A percentile compares a stretch with the other conserved stretches of the same genome.
Conservation (phyloP, 108 stramenopile species). For the Skeletonema menzelii region DNA sequence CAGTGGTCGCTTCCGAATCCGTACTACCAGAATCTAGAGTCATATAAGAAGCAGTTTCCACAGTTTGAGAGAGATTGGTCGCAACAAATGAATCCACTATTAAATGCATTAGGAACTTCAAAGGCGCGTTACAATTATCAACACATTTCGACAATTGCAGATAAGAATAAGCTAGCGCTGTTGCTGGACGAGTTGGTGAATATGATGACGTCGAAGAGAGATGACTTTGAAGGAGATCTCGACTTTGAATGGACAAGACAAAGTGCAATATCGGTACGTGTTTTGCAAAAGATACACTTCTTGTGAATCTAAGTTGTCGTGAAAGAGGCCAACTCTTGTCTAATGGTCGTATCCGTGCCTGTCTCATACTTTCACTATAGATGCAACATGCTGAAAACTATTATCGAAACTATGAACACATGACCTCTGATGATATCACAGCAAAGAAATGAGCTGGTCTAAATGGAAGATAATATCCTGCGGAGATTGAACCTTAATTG, state of each 20-base stretch:
- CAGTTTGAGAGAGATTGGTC: conserved; percentile 8
- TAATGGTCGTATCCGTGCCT: background rate
- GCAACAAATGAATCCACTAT: background rate
- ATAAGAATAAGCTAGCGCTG: background rate
- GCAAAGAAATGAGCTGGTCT: conserved; percentile 5
- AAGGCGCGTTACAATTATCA: conserved; percentile 13
- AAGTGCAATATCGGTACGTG: conserved; percentile 11
- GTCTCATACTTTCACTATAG: conserved; percentile 1
- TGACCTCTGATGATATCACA: background rate
- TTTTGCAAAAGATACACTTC: too few relatives aligned
- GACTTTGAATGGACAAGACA: conserved; percentile 20
- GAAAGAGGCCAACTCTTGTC: background rate
- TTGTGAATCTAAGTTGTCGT: background rate
- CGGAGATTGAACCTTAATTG: conserved; percentile 6
- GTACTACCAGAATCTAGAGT: conserved; percentile 16
- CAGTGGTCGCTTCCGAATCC: background rate
- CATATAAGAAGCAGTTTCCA: background rate
- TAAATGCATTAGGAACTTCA: background rate
- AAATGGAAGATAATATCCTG: conserved; percentile 8
- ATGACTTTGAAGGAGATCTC: background rate
- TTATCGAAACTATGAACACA: conserved; percentile 16
- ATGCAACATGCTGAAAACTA: conserved; percentile 26
- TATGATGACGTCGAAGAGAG: background rate
- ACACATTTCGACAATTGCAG: background rate
- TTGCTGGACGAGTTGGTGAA: conserved; percentile 9